Base-by-base conservation (phyloP, 768 basidiomycete species). In the Suillus variegatus region DNA sequence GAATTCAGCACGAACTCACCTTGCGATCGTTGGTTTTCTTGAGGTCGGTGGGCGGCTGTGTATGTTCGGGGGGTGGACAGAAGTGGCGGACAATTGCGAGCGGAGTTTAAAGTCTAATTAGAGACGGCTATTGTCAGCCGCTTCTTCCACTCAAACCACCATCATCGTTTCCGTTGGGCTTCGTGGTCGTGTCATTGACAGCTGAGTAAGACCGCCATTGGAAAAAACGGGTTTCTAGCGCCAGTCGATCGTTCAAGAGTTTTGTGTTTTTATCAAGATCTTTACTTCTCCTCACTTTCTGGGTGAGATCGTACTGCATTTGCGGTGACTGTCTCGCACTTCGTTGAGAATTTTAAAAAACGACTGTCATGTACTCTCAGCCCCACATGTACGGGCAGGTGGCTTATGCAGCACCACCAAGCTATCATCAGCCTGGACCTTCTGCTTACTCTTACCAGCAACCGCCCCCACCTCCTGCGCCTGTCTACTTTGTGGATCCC, bases 401-500 rank as follows among this genome's bases (percentile, higher is more conserved):
- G 70, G 71, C 83, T 44, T 89, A 87, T 75, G 75, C 80, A 61
- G 71, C 78, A 61, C 73, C 80, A 28, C 78, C 82, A 68, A 80
- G 78, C 52, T 88, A 83, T 72, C 70, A 81, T 72, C 77, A 83
- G 72, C 77, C 81, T 73, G 70, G 77, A 67, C 79, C 74, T 69
- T 74, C 73, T 76, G 72, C 73, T 71, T 84, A 82, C 75, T 80
- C 84, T 70, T 84, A 83, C 65, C 82, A 83, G 44, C 82, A 80
- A 66, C 80, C 81, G 43, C 80, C 83, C 52, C 79, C 77, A 62
- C 75, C 81, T 58, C 64, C 79, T 46, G 72, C 79, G 64, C 76
- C 81, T 54, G 79, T 82, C 68, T 83, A 82, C 71, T 77, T 78
- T 74, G 77, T 86, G 74, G 90, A 93, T 75, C 87, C 91, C 38